These are phyloP conservation scores for Aspergillus nomiae DNA, from an alignment of 2,329 filamentous ascomycete species.

Conservation along the genomic window DNA sequence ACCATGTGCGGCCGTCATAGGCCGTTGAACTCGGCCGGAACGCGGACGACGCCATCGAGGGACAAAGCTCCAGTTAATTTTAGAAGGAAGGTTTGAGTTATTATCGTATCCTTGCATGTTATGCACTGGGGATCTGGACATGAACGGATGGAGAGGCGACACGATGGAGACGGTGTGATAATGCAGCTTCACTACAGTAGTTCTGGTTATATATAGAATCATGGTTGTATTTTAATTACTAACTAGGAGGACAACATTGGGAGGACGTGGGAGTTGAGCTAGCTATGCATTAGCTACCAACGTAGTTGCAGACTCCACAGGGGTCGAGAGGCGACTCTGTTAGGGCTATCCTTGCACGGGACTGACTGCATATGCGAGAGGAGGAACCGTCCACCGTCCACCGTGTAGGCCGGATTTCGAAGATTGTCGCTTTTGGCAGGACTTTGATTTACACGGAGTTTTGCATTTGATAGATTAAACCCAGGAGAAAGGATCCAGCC, in stretches of 20 bases:
- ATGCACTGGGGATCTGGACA: neutral
- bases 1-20: neutral
- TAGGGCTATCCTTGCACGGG: neutral
- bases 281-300: neutral
- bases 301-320: neutral
- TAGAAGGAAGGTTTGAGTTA: neutral
- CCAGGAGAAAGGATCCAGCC: neutral
- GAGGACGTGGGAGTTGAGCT: neutral
- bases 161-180: constrained; percentile 5
- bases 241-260: neutral
- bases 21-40: neutral
- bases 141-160: neutral
- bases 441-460: neutral
- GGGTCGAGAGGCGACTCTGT: neutral
- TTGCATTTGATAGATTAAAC: neutral
- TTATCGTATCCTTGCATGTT: neutral
- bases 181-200: constrained; percentile 2
- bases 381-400: neutral
- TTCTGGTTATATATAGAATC: neutral
- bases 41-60: neutral
- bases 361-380: neutral
- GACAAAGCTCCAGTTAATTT: neutral
- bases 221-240: neutral
- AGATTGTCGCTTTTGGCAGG: neutral
- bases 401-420: neutral